phyloP scores from a whole-genome alignment of 23 red algal genomes.

The Gracilaria caudata region DNA sequence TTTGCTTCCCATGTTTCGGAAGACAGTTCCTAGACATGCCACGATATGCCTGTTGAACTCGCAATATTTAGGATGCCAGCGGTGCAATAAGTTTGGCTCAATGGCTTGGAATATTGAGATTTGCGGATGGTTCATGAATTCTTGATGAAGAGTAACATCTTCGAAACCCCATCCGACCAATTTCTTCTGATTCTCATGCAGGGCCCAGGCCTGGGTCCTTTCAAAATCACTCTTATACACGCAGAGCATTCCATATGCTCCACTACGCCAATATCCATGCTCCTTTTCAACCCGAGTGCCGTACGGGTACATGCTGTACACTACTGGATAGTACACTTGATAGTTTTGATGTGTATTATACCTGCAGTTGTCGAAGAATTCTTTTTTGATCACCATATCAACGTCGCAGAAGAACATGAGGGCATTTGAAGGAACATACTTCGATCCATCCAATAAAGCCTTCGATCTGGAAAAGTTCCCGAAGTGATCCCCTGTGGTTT shows the following conservation, averaged over 20 bases:
- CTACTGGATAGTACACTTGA: slow-evolving; percentile 55
- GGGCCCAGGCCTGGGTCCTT: slow-evolving; percentile 29
- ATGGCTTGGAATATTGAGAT: slow-evolving; percentile 51
- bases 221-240: slow-evolving; percentile 59
- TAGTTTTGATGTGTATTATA: slow-evolving; percentile 44
- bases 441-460: slow-evolving; percentile 47
- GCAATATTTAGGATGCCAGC: slow-evolving; percentile 65
- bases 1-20: slow-evolving; percentile 58
- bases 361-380: slow-evolving; percentile 54
- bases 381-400: slow-evolving; percentile 42
- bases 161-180: slow-evolving; percentile 58
- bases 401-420: slow-evolving; percentile 68
- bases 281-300: slow-evolving; percentile 39
- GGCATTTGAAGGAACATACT: slow-evolving; percentile 35
- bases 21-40: slow-evolving; percentile 52
- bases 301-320: slow-evolving; percentile 64
- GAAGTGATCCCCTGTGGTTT: slow-evolving; percentile 35
- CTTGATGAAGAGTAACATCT: slow-evolving; percentile 53
- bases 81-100: slow-evolving; percentile 57
- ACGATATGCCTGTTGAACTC: slow-evolving; percentile 32
- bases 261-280: slow-evolving; percentile 61
- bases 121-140: slow-evolving; percentile 43
- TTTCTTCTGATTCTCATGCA: slow-evolving; percentile 8
- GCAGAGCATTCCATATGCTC: slow-evolving; percentile 56
- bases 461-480: slow-evolving; percentile 63